A percentile compares a stretch with the other conserved stretches of the same genome.
These are phyloP conservation scores for Phanerochaete carnosa DNA, from an alignment of 768 basidiomycete genomes.

Conservation along the genomic window DNA sequence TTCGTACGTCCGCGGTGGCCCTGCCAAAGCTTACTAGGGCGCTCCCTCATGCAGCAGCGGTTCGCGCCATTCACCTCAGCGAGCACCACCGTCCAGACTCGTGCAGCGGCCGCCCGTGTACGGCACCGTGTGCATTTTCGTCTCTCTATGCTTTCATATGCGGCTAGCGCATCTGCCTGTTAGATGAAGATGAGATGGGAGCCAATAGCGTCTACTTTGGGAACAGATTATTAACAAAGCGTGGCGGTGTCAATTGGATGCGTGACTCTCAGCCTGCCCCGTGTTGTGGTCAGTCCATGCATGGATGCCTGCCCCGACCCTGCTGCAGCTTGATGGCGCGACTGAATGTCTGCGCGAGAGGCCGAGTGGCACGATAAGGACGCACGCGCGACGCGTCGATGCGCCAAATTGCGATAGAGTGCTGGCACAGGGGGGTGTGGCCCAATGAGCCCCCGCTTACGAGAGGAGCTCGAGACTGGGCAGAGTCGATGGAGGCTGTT, in stretches of 20 bases:
- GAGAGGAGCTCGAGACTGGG: neutral
- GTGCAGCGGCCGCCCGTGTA: neutral
- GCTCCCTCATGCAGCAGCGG: neutral
- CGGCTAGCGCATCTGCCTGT: neutral
- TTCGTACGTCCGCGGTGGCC: conserved; percentile 7
- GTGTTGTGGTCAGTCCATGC: too few relatives aligned
- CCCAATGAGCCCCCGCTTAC: neutral
- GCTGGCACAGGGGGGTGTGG: neutral
- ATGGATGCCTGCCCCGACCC: too few relatives aligned
- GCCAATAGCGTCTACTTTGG: neutral
- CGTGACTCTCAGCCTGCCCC: too few relatives aligned
- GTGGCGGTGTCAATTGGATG: too few relatives aligned
- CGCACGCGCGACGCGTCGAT: too few relatives aligned
- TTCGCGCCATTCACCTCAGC: neutral
- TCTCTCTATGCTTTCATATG: neutral
- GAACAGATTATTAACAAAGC: too few relatives aligned
- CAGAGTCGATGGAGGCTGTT: neutral
- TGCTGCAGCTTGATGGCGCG: neutral
- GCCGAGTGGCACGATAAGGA: neutral
- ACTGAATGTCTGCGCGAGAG: too few relatives aligned
- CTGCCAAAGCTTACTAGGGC: conserved; percentile 13
- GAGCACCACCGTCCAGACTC: neutral
- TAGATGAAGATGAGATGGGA: neutral
- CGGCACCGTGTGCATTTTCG: neutral
- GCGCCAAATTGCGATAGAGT: too few relatives aligned